Conservation (phyloP, 305 asterid genomes). For the Fraxinus nigra region DNA sequence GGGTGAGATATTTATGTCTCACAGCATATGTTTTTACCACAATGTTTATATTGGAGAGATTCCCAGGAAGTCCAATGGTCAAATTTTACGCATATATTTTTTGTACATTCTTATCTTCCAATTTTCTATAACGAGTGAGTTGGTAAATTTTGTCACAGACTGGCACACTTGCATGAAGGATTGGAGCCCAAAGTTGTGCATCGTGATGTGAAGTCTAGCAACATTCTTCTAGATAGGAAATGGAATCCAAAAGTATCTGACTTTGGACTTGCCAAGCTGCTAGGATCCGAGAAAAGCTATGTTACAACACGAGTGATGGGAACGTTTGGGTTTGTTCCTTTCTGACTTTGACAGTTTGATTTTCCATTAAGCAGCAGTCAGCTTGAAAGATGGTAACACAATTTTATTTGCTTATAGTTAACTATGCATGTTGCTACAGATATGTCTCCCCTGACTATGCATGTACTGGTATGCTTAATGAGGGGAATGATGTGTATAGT, state of each 20-base stretch:
- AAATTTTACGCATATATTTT: neutral
- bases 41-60: neutral
- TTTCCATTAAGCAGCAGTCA: neutral
- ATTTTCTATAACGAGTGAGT: neutral
- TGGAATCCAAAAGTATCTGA: constrained; percentile 92
- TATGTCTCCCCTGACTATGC: constrained; percentile 99
- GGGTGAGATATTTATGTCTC: constrained; percentile 43
- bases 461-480: constrained; percentile 94
- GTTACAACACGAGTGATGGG: constrained; percentile 99
- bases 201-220: constrained; percentile 96
- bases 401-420: constrained; percentile 14
- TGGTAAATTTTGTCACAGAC: constrained; percentile 41
- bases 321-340: constrained; percentile 82
- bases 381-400: neutral
- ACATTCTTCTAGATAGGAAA: constrained; percentile 79
- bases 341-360: constrained; percentile 9
- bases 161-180: constrained; percentile 95
- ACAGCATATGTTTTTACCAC: neutral
- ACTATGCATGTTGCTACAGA: constrained; percentile 41
- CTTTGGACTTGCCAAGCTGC: constrained; percentile 88
- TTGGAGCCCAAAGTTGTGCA: constrained; percentile 97
- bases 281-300: constrained; percentile 82
- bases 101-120: neutral
- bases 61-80: neutral
- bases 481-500: constrained; percentile 86